Base-by-base conservation (phyloP, 2,329 filamentous ascomycete species). In the Botrytis paeoniae region DNA sequence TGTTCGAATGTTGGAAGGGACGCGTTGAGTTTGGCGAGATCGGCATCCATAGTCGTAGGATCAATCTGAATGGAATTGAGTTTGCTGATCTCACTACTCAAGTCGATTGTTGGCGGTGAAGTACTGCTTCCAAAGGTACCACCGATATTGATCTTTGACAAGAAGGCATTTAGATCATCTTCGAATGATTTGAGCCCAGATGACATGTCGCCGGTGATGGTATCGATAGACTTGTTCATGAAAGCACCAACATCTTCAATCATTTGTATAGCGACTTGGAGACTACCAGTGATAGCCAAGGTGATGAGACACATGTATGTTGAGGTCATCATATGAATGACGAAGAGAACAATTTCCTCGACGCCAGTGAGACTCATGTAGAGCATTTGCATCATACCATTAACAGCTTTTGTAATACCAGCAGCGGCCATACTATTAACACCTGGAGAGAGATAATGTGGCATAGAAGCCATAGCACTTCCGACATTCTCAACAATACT, bases 381-480 rank as follows among this genome's bases (percentile, higher is more conserved):
- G 69, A 98, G 86, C 83, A 96, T 90, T 60, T 89, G 86, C 82
- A 96, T 93, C 81, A 98, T 87, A 66, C 89, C 95, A 75, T 90
- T 87, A 76, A 98, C 90, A 14, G 94, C 90, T 78, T 91, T 90
- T 78, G 95, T 93, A 77, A 98, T 91, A 72, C 93, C 91, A 65
- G 87, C 87, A 45, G 94, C 93, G 12, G 93, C 92, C 77, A 98
- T 84, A 74, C 93, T 89, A 83, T 99, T 99, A 81, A 98, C 91
- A 71, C 96, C 96, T 69, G 88, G 85, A 2, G 95, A 93, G 81
- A 98, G 91, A 83, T 97, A 98, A 83, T 98, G 92, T 73, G 96
- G 96, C 94, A 98, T 97, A 54, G 96, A 98, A 57, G 95, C 96
- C 93, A 99, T 95, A 74, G 94, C 89, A 81, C 94, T 98, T 75